Conservation (phyloP, 2,329 filamentous ascomycete genomes). For the Aspergillus sp. region DNA sequence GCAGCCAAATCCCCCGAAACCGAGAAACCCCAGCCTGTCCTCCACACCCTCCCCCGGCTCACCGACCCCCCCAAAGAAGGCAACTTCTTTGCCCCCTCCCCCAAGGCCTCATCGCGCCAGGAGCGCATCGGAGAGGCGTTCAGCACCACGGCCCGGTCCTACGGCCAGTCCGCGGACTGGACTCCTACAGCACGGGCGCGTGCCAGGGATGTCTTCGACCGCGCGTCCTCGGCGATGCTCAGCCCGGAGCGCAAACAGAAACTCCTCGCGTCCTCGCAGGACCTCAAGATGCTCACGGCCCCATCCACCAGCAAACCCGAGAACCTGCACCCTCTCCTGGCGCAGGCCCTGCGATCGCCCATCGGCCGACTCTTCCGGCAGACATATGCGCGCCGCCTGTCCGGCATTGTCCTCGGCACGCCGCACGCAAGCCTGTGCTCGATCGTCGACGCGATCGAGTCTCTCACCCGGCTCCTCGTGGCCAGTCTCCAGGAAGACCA, state of each 20-base stretch:
- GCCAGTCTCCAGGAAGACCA: conserved; percentile 76
- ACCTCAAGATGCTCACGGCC: conserved; percentile 37
- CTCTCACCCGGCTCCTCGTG: conserved; percentile 67
- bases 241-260: conserved; percentile 41
- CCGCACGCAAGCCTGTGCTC: conserved; percentile 69
- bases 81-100: conserved; percentile 46
- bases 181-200: conserved; percentile 41
- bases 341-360: conserved; percentile 49
- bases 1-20: conserved; percentile 34
- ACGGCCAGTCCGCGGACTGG: conserved; percentile 45
- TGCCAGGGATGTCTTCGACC: conserved; percentile 37
- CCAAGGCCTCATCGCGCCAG: conserved; percentile 34
- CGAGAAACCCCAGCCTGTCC: conserved; percentile 41
- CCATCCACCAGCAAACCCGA: conserved; percentile 46
- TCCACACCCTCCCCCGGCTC: conserved; percentile 52
- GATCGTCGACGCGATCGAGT: conserved; percentile 70
- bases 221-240: conserved; percentile 38
- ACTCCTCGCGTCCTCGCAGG: conserved; percentile 36
- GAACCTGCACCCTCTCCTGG: conserved; percentile 49
- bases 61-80: conserved; percentile 49
- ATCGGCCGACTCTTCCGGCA: conserved; percentile 70
- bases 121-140: conserved; percentile 42
- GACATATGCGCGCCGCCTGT: conserved; percentile 64
- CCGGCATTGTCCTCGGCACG: conserved; percentile 67
- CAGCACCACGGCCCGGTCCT: conserved; percentile 46